phyloP scores from a whole-genome alignment of 306 rosid species.

The Dalbergia cochinchinensis region DNA sequence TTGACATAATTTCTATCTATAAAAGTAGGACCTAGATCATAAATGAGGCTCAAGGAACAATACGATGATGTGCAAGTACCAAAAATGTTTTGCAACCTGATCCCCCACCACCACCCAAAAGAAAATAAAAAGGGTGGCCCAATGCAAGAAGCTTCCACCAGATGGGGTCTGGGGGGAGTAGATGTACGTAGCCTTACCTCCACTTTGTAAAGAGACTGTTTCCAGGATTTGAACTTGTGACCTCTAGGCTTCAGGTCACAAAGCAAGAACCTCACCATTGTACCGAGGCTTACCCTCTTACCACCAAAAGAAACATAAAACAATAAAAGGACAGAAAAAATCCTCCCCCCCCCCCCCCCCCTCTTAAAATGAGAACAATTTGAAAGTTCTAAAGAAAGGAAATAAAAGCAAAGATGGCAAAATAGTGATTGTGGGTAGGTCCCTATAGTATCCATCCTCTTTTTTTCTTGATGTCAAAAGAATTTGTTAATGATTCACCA shows the following conservation, averaged over 20 bases:
- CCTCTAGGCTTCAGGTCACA: too few relatives aligned
- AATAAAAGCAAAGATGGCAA: background rate
- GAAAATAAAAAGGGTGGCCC: too few relatives aligned
- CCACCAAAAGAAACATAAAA: too few relatives aligned
- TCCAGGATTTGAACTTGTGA: too few relatives aligned
- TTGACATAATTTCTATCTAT: conserved; percentile 3
- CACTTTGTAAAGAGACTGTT: too few relatives aligned
- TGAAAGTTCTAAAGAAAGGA: background rate
- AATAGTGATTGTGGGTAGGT: background rate
- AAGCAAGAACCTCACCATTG: too few relatives aligned
- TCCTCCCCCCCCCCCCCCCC: background rate
- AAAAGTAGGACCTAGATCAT: background rate
- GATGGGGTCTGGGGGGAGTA: too few relatives aligned
- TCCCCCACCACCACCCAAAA: background rate
- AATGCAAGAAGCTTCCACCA: too few relatives aligned
- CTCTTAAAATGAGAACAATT: background rate
- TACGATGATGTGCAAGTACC: background rate
- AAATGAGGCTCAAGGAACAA: background rate
- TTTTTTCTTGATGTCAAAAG: background rate
- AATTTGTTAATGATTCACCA: background rate
- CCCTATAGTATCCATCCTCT: background rate
- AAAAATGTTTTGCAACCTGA: background rate
- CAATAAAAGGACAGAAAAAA: too few relatives aligned
- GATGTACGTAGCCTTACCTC: too few relatives aligned
- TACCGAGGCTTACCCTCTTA: too few relatives aligned